Evolutionary conservation across 495 filamentous ascomycete species (phyloP).

Genomic region (Neurospora discreta): DNA sequence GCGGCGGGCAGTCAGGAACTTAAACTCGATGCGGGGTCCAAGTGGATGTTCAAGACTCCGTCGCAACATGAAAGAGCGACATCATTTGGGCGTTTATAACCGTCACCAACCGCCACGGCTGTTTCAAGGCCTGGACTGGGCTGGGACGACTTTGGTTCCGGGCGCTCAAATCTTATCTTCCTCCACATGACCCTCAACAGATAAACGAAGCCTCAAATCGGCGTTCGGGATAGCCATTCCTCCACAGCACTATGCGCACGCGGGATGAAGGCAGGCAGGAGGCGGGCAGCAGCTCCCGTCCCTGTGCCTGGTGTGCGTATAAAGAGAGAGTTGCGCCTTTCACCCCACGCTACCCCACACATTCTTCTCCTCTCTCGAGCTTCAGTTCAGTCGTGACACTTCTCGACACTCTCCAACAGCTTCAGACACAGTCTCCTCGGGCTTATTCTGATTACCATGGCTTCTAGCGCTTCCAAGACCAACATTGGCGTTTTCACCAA

Average conservation of each 20-base stretch:
- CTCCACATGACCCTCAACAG: neutral
- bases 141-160: neutral
- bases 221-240: neutral
- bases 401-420: neutral
- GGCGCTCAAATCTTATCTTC: neutral
- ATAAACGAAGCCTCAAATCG: neutral
- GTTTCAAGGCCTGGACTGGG: neutral
- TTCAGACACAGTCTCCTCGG: neutral
- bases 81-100: neutral
- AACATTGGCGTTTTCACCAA: conserved; percentile 97
- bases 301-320: neutral
- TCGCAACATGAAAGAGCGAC: neutral
- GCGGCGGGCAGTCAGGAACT: neutral
- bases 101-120: neutral
- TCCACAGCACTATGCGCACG: neutral
- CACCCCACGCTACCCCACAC: conserved; percentile 1
- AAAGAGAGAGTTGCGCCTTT: neutral
- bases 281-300: neutral
- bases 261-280: neutral
- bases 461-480: conserved; percentile 43
- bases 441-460: conserved; percentile 2
- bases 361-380: conserved; percentile 3
- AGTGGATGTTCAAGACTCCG: neutral
- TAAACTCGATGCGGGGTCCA: neutral
- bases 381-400: neutral